These are phyloP conservation scores for Cutaneotrichosporon spelunceum DNA, from an alignment of 1,284 basidiomycete species.

Conservation along the genomic window DNA sequence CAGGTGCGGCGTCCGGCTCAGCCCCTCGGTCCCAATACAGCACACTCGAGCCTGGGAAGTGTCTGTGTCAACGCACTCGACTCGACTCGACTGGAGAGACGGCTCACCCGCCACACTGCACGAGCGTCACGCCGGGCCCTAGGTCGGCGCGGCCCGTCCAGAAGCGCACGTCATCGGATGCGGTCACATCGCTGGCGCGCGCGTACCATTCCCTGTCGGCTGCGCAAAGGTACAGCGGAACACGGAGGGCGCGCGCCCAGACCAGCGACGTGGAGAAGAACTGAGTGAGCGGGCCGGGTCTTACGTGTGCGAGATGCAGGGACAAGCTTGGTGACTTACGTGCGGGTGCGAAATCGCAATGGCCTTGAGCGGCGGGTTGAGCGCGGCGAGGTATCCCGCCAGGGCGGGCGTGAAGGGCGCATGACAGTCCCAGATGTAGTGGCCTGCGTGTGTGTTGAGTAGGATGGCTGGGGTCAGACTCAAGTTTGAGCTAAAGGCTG, in stretches of 20 bases:
- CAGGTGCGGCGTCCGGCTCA: constrained; percentile 39
- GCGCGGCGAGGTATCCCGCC: constrained; percentile 29
- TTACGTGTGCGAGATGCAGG: too few relatives aligned
- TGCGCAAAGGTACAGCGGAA: constrained; percentile 43
- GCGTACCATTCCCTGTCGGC: constrained; percentile 45
- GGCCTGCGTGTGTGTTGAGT: constrained; percentile 38
- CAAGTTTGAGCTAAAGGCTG: not conserved
- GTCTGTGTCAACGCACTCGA: constrained; percentile 23
- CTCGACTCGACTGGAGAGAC: not conserved
- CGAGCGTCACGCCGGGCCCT: constrained; percentile 32
- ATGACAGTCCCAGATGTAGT: constrained; percentile 50
- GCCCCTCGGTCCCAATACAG: constrained; percentile 47
- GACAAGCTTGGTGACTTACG: too few relatives aligned
- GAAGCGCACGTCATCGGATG: constrained; percentile 33
- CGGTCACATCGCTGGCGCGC: constrained; percentile 31
- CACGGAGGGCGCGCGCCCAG: constrained; percentile 44
- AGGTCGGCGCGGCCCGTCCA: constrained; percentile 32
- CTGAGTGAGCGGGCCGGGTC: constrained; percentile 34
- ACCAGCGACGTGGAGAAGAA: constrained; percentile 49
- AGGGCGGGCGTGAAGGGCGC: constrained; percentile 40
- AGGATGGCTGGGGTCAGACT: constrained; percentile 42
- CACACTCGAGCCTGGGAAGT: constrained; percentile 48
- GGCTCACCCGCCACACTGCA: constrained; percentile 50
- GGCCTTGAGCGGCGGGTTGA: constrained; percentile 39
- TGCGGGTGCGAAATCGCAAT: constrained; percentile 51